Evolutionary conservation across 2,329 filamentous ascomycete species (phyloP).

Genomic region (Hypoxylon sp.): DNA sequence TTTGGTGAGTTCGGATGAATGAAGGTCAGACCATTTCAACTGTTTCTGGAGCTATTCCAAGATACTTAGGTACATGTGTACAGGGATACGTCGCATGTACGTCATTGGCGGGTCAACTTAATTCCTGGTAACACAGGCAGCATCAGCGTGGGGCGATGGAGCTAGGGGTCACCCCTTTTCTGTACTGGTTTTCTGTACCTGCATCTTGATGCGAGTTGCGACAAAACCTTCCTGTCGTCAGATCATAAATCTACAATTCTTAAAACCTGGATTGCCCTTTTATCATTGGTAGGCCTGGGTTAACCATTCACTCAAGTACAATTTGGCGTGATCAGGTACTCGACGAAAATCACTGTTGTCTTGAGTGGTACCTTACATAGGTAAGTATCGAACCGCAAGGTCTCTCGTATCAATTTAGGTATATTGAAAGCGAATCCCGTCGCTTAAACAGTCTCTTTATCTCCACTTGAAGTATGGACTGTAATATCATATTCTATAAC

Average conservation of each 20-base stretch:
- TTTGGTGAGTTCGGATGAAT: slow-evolving; percentile 4
- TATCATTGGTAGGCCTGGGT: no score
- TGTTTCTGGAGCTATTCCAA: neutral
- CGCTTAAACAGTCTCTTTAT: slow-evolving; percentile 27
- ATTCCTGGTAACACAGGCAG: slow-evolving; percentile 2
- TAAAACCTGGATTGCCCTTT: no score
- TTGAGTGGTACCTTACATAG: no score
- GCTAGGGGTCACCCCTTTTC: neutral
- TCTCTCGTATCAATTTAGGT: no score
- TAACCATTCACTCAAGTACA: no score
- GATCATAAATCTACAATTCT: no score
- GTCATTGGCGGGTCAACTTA: slow-evolving; percentile 27
- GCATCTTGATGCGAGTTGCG: no score
- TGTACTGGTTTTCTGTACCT: no score
- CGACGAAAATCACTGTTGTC: no score
- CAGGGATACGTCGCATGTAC: neutral
- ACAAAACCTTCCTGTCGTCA: no score
- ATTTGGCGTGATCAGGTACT: no score
- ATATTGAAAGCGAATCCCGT: neutral
- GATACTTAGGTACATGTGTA: neutral
- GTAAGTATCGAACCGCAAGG: no score
- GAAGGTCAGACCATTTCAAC: neutral
- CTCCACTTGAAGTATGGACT: slow-evolving; percentile 49
- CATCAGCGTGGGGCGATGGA: neutral
- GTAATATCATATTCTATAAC: slow-evolving; percentile 57